Evolutionary conservation across 768 basidiomycete genomes (phyloP).

Genomic region (Pseudohyphozyma bogoriensis): DNA sequence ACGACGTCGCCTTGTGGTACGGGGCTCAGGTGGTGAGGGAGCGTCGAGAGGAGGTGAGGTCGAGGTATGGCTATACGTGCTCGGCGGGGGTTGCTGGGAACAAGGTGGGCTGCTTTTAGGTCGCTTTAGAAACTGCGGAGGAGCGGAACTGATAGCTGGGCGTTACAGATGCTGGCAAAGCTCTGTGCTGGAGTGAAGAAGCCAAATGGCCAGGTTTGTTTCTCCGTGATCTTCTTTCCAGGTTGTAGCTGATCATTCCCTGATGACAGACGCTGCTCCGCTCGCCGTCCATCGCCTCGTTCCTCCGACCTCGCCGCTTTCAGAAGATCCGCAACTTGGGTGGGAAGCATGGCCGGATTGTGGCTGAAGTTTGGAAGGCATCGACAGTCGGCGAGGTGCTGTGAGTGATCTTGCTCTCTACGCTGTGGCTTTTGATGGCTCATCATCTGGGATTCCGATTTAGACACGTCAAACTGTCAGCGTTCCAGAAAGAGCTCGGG

Average conservation of each 20-base stretch:
- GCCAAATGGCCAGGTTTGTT: conserved; percentile 64
- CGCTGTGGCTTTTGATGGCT: background rate
- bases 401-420: conserved; percentile 46
- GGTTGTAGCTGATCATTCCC: background rate
- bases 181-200: conserved; percentile 89
- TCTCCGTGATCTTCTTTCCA: background rate
- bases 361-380: conserved; percentile 79
- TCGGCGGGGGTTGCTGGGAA: conserved; percentile 31
- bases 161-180: conserved; percentile 73
- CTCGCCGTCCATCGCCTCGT: conserved; percentile 69
- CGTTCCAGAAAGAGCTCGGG: conserved; percentile 41
- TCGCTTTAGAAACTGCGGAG: background rate
- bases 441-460: no score
- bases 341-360: conserved; percentile 79
- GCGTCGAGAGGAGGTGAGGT: conserved; percentile 56
- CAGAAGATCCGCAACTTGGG: conserved; percentile 91
- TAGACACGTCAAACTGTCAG: conserved; percentile 38
- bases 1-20: conserved; percentile 79
- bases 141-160: background rate
- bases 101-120: conserved; percentile 17
- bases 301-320: conserved; percentile 74
- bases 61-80: conserved; percentile 66
- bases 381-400: conserved; percentile 82
- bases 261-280: conserved; percentile 63
- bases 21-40: conserved; percentile 74